Percentiles rank a stretch among this genome's conserved stretches.
Conservation (phyloP, 805 yeast genomes). For the Candida khao-thaluensis region DNA sequence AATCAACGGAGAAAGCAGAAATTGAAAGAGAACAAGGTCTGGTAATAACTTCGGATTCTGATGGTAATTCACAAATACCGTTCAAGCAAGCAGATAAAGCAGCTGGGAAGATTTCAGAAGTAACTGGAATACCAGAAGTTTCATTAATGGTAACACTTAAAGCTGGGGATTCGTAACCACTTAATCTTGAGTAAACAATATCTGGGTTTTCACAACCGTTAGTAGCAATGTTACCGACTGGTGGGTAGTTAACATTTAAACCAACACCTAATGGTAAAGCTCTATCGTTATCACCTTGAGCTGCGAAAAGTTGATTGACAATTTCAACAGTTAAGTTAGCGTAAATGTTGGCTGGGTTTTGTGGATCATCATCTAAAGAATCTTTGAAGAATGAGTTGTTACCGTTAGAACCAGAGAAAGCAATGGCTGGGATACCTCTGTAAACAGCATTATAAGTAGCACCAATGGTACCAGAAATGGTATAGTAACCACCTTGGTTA, state of each 20-base stretch:
- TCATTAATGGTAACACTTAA: constrained; percentile 38
- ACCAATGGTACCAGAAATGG: constrained; percentile 53
- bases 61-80: constrained; percentile 47
- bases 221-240: constrained; percentile 33
- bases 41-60: constrained; percentile 34
- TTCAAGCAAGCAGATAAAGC: constrained; percentile 29
- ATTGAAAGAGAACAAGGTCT: constrained; percentile 44
- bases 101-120: constrained; percentile 5
- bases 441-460: constrained; percentile 48
- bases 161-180: constrained; percentile 38
- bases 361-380: constrained; percentile 40
- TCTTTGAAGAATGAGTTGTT: constrained; percentile 53
- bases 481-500: constrained; percentile 41
- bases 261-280: constrained; percentile 46
- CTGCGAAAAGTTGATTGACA: constrained; percentile 35
- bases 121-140: constrained; percentile 28
- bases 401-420: constrained; percentile 50
- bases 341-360: constrained; percentile 45
- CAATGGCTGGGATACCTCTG: constrained; percentile 50
- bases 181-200: constrained; percentile 45
- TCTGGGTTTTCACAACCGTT: constrained; percentile 45
- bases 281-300: constrained; percentile 36
- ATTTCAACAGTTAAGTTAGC: constrained; percentile 40
- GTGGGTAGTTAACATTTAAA: constrained; percentile 49
- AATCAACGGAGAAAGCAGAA: constrained; percentile 49